Evolutionary conservation across 495 filamentous ascomycete species (phyloP), one percentile per base, ranked within the genome.

Genomic region (Trichocladium uniseriatum): DNA sequence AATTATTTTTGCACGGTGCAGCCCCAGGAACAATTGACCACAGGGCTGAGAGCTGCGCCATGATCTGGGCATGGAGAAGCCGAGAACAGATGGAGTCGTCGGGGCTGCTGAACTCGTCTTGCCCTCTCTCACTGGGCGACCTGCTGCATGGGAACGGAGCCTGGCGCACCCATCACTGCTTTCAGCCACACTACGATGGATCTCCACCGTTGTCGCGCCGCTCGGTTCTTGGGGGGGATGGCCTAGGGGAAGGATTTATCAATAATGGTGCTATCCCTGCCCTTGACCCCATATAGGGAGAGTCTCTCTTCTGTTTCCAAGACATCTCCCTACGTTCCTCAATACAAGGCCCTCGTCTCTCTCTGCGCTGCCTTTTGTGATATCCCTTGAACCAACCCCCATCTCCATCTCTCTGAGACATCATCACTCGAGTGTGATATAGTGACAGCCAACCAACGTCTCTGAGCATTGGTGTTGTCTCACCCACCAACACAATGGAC

Each of bases 41-140:
- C n/a, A 13, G 42, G 38, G 51, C 51, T 53, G 43, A 48, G 4
- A n/a, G 20, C 38, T 48, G 51, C 38, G 51, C 51, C 44, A 11
- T 43, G 51, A 18, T 21, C 22, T 18, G 18, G 6, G 15, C 38
- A 14, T 21, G 20, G 42, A 52, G 29, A 20, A 6, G 16, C 15
- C 20, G 42, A 46, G 29, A 31, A 5, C 14, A 34, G 13, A 18
- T 18, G 34, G 18, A 29, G 21, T 27, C 35, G 31, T 8, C 1
- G 39, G 20, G 20, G 31, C 31, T 28, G 36, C 28, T 41, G 32
- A 20, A 10, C 24, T 37, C 6, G 16, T 48, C 28, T 16, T 13
- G 28, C 32, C 36, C 27, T 21, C 19, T 6, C 34, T 31, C 46
- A 32, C 46, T 7, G 22, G 35, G 22, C 35, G 22, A 36, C 20